These are phyloP conservation scores for Camellia japonica DNA, from an alignment of 148 eudicot genomes.

Conservation along the genomic window DNA sequence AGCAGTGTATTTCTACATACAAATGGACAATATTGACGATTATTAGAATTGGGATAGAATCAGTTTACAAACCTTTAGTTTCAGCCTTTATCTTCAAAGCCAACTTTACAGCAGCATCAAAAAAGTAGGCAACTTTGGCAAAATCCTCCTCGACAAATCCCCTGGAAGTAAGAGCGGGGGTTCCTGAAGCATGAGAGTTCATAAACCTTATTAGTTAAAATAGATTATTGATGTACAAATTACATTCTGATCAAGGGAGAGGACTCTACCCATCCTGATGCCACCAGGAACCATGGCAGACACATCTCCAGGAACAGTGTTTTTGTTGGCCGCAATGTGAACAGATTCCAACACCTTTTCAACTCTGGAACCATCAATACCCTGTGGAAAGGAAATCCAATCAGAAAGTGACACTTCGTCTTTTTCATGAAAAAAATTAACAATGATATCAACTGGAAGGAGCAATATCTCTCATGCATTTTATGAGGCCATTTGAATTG, in stretches of 20 bases:
- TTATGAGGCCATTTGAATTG: not conserved
- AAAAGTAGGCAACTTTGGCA: conserved; percentile 91
- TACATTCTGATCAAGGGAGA: not conserved
- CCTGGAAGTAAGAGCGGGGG: conserved; percentile 96
- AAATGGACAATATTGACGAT: not conserved
- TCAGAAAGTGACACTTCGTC: not conserved
- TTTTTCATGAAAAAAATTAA: not conserved
- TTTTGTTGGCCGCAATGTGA: conserved; percentile 97
- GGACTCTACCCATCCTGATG: conserved; percentile 80
- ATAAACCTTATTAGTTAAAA: conserved; percentile 9
- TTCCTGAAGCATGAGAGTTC: conserved; percentile 47
- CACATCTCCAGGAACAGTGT: conserved; percentile 98
- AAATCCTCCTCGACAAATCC: conserved; percentile 95
- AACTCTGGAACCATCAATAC: conserved; percentile 98
- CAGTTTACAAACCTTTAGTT: conserved; percentile 49
- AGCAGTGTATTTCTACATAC: not conserved
- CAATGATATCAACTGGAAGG: not conserved
- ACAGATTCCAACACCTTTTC: conserved; percentile 96
- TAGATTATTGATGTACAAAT: not conserved
- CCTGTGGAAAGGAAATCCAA: conserved; percentile 40
- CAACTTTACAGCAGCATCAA: conserved; percentile 86
- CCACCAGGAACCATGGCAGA: conserved; percentile 99
- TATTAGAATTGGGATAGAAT: not conserved
- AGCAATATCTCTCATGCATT: not conserved
- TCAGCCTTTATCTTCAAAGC: conserved; percentile 75